Base-by-base conservation (phyloP, 2,329 filamentous ascomycete genomes). In the Colletotrichum coccodes region DNA sequence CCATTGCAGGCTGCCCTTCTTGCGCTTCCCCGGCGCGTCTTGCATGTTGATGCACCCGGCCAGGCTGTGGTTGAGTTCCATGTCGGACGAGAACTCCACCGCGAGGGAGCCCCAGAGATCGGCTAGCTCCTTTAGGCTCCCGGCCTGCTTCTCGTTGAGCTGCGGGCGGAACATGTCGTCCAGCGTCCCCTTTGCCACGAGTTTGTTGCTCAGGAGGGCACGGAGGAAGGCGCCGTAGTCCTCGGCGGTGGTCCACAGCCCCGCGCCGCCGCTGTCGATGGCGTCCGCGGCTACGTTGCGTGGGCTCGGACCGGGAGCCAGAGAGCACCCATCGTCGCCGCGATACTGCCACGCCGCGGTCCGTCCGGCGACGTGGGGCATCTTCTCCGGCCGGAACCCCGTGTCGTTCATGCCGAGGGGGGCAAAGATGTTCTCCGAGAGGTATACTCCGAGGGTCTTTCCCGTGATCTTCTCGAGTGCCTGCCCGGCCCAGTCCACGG, bases 401-500 rank as follows among this genome's bases (percentile, higher is more conserved):
- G 81, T 79, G 61, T 80, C 76, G 5, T 52, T 46, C 73, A 83
- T 80, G 14, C 74, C 76, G 14, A 83, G 73, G 1, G 79, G 80
- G 3, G 68, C 68, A n/a, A 82, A 79, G 18, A 84, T 72, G 72
- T 81, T 72, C 54, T 74, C 58, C 36, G 76, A 71, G 76, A 82
- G 79, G 75, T 81, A 83, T 6, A 71, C 72, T 0, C 77, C 77
- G 3, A 87, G 74, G 0, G 68, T 71, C 59, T 76, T 71, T 7
- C 79, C 79, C 0, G 80, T 82, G 5, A 83, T 50, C 5, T 73
- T 74, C 72, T 86, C 82, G 5, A 88, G 74, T 1, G 82, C 75
- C 6, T 81, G 67, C 3, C 83, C 85, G 0, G 82, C 85, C 79
- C 83, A 87, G 76, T 88, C 86, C 47, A 82, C 65, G 0, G 76